Evolutionary conservation across 2,329 filamentous ascomycete species (phyloP), one percentile per base, ranked within the genome.

Genomic region (Lojkania enalia): DNA sequence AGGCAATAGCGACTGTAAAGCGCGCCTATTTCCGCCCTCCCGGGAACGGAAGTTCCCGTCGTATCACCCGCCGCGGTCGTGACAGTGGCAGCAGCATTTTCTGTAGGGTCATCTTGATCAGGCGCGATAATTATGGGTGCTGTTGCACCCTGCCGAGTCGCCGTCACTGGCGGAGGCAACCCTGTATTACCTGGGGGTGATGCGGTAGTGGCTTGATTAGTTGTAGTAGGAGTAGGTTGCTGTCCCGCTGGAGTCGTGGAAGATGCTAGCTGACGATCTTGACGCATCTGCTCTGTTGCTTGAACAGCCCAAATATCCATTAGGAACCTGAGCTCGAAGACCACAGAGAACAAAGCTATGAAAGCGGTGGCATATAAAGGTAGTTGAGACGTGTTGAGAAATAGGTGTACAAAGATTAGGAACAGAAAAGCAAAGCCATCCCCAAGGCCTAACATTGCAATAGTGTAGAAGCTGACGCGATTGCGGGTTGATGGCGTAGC

Each of bases 261-360:
- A 3, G 62, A 46, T 35, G 73, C 71, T 42, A 71, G 67, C 49
- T 77, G 72, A 48, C 76, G 65, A 41, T 75, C 71, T 45, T 66
- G 62, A 35, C 71, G 64, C 35, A 66, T 67, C 15, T 72, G 65
- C 48, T 78, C 76, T 3, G 77, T 76, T 18, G 73, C 78, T 58
- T 85, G 83, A 2, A 84, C 79, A 15, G 77, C 75, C 82, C 82
- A 85, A n/a, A 86, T 82, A 41, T 85, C 82, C 71, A 84, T 80
- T 58, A 85, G 71, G 53, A 86, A 85, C 40, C 81, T 78, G 71
- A 85, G 82, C 21, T 82, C 81, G 44, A 84, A 80, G 45, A 79
- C 78, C 18, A 84, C 79, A 13, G 79, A 80, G 37, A 84, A 74
- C 50, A 84, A 78, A 1, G 80, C 75, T 14, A 85, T 63, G 58